These are phyloP conservation scores for Vanrija pseudolonga DNA, from an alignment of 1,284 basidiomycete genomes.

Conservation along the genomic window DNA sequence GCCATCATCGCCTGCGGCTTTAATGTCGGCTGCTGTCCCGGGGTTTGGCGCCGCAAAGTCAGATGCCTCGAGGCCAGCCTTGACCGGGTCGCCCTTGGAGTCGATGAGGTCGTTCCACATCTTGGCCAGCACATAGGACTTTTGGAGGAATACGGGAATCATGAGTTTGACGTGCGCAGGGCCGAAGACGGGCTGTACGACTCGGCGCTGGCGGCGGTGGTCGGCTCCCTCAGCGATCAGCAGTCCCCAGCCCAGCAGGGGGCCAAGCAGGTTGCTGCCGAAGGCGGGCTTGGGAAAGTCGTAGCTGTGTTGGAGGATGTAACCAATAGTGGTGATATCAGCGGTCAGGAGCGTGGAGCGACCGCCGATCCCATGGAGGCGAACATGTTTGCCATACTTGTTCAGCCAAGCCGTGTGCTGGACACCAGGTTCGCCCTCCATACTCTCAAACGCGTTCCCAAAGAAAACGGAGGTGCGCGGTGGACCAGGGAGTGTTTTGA, in stretches of 20 bases:
- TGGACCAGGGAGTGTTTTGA: slow-evolving; percentile 10
- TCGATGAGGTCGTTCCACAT: slow-evolving; percentile 22
- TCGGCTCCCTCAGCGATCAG: slow-evolving; percentile 51
- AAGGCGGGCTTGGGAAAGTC: slow-evolving; percentile 65
- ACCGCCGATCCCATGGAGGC: slow-evolving; percentile 12
- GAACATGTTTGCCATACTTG: background rate
- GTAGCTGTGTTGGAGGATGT: slow-evolving; percentile 62
- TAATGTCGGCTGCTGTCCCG: slow-evolving; percentile 9
- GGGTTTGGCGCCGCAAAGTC: slow-evolving; percentile 5
- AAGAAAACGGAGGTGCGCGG: slow-evolving; percentile 7
- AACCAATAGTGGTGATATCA: slow-evolving; percentile 59
- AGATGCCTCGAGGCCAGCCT: background rate
- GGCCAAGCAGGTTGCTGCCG: slow-evolving; percentile 56
- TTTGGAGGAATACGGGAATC: slow-evolving; percentile 62
- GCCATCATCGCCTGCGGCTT: background rate
- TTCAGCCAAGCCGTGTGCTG: background rate
- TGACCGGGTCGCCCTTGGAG: background rate
- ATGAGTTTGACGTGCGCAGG: slow-evolving; percentile 46
- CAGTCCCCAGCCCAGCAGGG: slow-evolving; percentile 41
- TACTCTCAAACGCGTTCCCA: slow-evolving; percentile 9
- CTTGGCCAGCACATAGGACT: slow-evolving; percentile 56
- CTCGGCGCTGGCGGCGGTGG: slow-evolving; percentile 56
- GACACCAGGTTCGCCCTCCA: slow-evolving; percentile 6
- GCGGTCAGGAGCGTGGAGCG: slow-evolving; percentile 57
- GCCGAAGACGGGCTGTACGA: slow-evolving; percentile 51